Conservation (phyloP, 345 rosid species). For the Laguncularia racemosa region DNA sequence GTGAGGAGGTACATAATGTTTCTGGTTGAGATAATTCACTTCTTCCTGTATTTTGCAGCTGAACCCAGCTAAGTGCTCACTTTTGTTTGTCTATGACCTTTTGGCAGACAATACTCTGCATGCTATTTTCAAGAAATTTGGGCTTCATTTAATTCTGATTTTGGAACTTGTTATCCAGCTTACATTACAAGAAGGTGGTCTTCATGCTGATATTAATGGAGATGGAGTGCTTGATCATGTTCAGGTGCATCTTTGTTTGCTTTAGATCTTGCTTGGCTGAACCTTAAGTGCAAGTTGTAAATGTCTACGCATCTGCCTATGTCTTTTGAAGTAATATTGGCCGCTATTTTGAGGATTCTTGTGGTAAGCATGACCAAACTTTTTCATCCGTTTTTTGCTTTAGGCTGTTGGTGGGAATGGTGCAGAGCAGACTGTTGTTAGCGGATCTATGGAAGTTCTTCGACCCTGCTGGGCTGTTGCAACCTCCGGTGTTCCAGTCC, state of each 20-base stretch:
- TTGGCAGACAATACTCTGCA: no score
- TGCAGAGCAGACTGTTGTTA: constrained; percentile 35
- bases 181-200: constrained; percentile 97
- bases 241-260: constrained; percentile 43
- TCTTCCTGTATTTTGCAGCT: no score
- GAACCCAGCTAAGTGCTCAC: no score
- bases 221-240: constrained; percentile 99
- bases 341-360: background rate
- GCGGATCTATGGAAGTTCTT: constrained; percentile 47
- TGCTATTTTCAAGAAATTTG: no score
- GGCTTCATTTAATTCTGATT: no score
- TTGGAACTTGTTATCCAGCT: constrained; percentile 39
- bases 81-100: no score
- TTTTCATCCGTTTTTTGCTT: constrained; percentile 9
- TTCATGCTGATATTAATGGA: constrained; percentile 98
- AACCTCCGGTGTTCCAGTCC: constrained; percentile 92
- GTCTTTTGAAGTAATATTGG: background rate
- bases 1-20: no score
- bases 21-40: no score
- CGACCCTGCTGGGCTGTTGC: constrained; percentile 81
- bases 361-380: no score
- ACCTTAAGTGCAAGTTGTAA: background rate
- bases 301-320: no score
- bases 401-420: constrained; percentile 97
- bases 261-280: background rate